phyloP scores from a whole-genome alignment of 2,329 filamentous ascomycete genomes.

The Cercospora sp. region DNA sequence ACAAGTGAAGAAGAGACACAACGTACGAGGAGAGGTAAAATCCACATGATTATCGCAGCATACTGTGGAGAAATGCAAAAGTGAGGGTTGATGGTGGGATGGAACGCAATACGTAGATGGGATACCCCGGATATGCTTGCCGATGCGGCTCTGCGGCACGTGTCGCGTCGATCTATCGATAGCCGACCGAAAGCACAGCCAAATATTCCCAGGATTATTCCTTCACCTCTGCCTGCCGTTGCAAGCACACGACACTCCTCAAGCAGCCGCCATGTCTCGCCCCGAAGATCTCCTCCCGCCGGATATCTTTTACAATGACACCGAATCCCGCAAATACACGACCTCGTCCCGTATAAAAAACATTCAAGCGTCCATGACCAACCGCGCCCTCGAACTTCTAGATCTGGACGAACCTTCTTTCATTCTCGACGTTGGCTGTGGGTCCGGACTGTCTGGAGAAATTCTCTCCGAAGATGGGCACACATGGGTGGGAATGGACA shows the following conservation, averaged over 20 bases:
- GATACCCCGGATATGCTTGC: background rate
- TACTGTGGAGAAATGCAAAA: background rate
- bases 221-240: background rate
- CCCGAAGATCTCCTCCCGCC: slow-evolving; percentile 93
- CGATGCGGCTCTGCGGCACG: slow-evolving; percentile 9
- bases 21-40: slow-evolving; percentile 72
- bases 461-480: slow-evolving; percentile 90
- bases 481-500: slow-evolving; percentile 96
- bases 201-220: slow-evolving; percentile 4
- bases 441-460: slow-evolving; percentile 89
- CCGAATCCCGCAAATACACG: slow-evolving; percentile 95
- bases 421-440: slow-evolving; percentile 95
- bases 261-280: slow-evolving; percentile 72
- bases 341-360: slow-evolving; percentile 93
- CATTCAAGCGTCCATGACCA: slow-evolving; percentile 93
- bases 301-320: slow-evolving; percentile 96
- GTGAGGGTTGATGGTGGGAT: background rate
- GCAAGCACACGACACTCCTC: background rate
- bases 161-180: slow-evolving; percentile 10
- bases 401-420: slow-evolving; percentile 75
- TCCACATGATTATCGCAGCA: slow-evolving; percentile 68
- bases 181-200: background rate
- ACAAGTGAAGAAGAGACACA: background rate
- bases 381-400: slow-evolving; percentile 88
- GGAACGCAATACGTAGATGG: background rate